A percentile compares a stretch with the other conserved stretches of the same genome.
Conservation (phyloP, 2,329 filamentous ascomycete species). For the Aspergillus hortae region DNA sequence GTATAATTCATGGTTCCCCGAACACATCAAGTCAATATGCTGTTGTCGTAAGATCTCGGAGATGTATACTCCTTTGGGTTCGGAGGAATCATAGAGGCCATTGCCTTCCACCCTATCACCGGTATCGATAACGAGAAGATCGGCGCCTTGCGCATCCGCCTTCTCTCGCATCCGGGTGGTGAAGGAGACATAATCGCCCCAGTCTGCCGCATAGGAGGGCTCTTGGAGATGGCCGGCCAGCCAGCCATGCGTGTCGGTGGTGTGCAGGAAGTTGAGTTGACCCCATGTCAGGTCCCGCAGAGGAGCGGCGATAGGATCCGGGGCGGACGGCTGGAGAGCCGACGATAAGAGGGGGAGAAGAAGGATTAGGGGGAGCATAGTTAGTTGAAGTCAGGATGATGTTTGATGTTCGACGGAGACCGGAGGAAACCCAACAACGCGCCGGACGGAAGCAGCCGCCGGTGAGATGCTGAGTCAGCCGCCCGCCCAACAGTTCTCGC, state of each 20-base stretch:
- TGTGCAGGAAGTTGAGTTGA: constrained; percentile 96
- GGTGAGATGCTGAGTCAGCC: constrained; percentile 33
- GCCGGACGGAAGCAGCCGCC: constrained; percentile 30
- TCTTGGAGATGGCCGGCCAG: constrained; percentile 89
- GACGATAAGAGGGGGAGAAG: constrained; percentile 16
- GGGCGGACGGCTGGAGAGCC: constrained; percentile 73
- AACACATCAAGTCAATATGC: constrained; percentile 76
- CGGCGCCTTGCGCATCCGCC: constrained; percentile 73
- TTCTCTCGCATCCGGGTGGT: constrained; percentile 73
- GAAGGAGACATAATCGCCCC: constrained; percentile 97
- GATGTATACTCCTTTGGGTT: constrained; percentile 82
- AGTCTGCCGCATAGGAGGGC: constrained; percentile 91
- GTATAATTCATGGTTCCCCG: constrained; percentile 95
- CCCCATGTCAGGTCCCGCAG: constrained; percentile 84
- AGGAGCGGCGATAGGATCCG: constrained; percentile 72
- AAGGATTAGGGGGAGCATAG: constrained; percentile 10
- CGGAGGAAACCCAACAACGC: background rate
- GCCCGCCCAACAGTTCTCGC: constrained; percentile 32
- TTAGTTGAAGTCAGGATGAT: background rate
- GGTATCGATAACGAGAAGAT: constrained; percentile 91
- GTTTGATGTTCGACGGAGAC: background rate
- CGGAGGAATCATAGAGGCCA: constrained; percentile 85
- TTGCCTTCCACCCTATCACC: constrained; percentile 93
- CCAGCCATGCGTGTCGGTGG: constrained; percentile 96
- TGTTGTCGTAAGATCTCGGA: constrained; percentile 84